Evolutionary conservation across 805 yeast genomes (phyloP), one percentile per base, ranked within the genome.

Genomic region (Blastobotrys muscicola): DNA sequence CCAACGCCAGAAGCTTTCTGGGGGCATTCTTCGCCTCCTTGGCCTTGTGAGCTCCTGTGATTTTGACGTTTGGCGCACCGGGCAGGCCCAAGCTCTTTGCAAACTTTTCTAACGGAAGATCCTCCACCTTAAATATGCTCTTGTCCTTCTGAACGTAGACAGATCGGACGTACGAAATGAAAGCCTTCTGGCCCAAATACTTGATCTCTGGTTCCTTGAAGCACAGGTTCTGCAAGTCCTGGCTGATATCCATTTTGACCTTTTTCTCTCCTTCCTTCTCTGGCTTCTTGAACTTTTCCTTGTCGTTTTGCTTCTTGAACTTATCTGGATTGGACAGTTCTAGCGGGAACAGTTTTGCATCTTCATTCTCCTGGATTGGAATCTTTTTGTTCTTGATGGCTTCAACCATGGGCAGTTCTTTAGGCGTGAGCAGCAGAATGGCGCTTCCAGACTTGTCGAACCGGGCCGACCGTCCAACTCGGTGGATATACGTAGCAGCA

Each of bases 101-200:
- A 62, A 70, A 87, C 44, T 75, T 84, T 50, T 90, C 96, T 2
- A 81, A 66, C 2, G 95, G 94, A 3, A 90, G 59, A 39, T 77
- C 76, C 9, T 79, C 83, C 33, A 87, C 72, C n/a, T 13, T 29
- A 66, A 92, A 92, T 9, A 89, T 80, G 33, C 80, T 83, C 61
- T 86, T 86, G 58, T 90, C 95, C 55, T 81, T 79, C 63, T 89
- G 97, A 38, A 92, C 69, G 58, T 81, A 80, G 4, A 92, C 74
- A 2, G 96, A 85, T 53, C 85, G 75, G 61, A 82, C 80, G 60
- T 92, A 92, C 8, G 97, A 85, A 36, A 89, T 84, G 56, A 92
- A 92, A 7, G 97, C 96, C 60, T 90, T 85, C 67, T 92, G 98
- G 1, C 92, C 98, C 55, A 92, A 68, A 59, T 92, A 90, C 62